These are phyloP conservation scores for Phytopythium litorale DNA, from an alignment of 352 stramenopile species.

Conservation along the genomic window DNA sequence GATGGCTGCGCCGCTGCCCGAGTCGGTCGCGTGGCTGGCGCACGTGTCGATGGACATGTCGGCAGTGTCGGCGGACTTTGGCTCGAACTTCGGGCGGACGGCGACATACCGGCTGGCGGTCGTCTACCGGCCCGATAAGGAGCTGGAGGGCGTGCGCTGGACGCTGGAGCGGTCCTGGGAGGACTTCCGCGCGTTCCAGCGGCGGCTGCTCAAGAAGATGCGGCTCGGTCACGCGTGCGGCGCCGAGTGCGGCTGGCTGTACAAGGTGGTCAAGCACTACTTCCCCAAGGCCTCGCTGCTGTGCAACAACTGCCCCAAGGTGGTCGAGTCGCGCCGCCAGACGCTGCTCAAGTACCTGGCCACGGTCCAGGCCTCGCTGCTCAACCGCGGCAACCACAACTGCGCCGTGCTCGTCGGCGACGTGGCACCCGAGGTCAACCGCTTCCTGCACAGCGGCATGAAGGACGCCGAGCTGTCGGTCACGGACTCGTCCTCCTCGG, in stretches of 20 bases:
- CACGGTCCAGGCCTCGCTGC: constrained; percentile 30
- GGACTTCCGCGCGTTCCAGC: constrained; percentile 43
- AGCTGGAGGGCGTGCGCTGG: constrained; percentile 27
- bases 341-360: constrained; percentile 33
- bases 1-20: constrained; percentile 17
- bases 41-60: constrained; percentile 23
- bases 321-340: constrained; percentile 26
- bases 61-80: constrained; percentile 9
- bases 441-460: constrained; percentile 30
- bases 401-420: constrained; percentile 28
- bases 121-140: constrained; percentile 16
- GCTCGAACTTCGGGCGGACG: constrained; percentile 13
- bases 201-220: constrained; percentile 38
- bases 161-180: constrained; percentile 36
- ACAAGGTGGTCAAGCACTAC: constrained; percentile 56
- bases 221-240: constrained; percentile 51
- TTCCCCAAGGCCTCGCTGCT: constrained; percentile 52
- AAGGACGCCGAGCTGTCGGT: constrained; percentile 23
- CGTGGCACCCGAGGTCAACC: constrained; percentile 30
- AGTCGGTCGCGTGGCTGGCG: constrained; percentile 31
- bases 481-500: constrained; percentile 18
- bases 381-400: constrained; percentile 33
- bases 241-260: constrained; percentile 63
- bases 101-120: constrained; percentile 32
- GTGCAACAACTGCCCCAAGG: constrained; percentile 28